Percentiles rank a stretch among this genome's conserved stretches.
phyloP scores from a whole-genome alignment of 1,284 basidiomycete genomes.

The Farysia itapuensis region DNA sequence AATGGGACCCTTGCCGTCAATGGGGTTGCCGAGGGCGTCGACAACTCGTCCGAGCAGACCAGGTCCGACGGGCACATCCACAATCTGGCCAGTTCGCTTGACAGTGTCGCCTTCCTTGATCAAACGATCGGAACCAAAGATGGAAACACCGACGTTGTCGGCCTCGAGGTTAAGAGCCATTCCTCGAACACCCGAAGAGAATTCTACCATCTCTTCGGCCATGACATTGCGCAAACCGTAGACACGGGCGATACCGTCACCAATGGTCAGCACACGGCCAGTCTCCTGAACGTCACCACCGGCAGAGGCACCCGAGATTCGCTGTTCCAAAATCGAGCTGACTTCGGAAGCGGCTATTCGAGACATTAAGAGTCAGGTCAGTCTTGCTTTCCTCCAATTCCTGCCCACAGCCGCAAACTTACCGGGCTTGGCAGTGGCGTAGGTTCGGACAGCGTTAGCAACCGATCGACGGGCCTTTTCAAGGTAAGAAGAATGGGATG shows the following conservation, averaged over 20 bases:
- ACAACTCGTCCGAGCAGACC: constrained; percentile 96
- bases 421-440: constrained; percentile 98
- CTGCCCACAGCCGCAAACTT: constrained; percentile 49
- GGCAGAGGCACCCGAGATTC: constrained; percentile 87
- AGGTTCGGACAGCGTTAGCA: constrained; percentile 64
- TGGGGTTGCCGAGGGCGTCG: constrained; percentile 98
- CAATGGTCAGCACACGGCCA: constrained; percentile 95
- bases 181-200: constrained; percentile 85
- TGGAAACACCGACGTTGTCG: constrained; percentile 99
- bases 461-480: constrained; percentile 68
- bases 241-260: constrained; percentile 99
- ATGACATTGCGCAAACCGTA: constrained; percentile 77
- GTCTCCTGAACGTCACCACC: constrained; percentile 97
- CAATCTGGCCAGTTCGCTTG: constrained; percentile 99
- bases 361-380: background rate
- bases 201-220: constrained; percentile 99
- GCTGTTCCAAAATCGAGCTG: constrained; percentile 96
- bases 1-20: constrained; percentile 98
- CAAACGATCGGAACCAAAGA: constrained; percentile 99
- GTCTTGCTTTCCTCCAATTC: background rate
- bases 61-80: constrained; percentile 97
- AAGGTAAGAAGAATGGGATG: too few species aligned
- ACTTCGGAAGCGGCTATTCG: constrained; percentile 91
- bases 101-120: constrained; percentile 99
- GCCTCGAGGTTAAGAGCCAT: constrained; percentile 99